A percentile compares a stretch with the other conserved stretches of the same genome.
These are phyloP conservation scores for Blepharisma stoltei DNA, from an alignment of 73 alveolate species.

Conservation along the genomic window DNA sequence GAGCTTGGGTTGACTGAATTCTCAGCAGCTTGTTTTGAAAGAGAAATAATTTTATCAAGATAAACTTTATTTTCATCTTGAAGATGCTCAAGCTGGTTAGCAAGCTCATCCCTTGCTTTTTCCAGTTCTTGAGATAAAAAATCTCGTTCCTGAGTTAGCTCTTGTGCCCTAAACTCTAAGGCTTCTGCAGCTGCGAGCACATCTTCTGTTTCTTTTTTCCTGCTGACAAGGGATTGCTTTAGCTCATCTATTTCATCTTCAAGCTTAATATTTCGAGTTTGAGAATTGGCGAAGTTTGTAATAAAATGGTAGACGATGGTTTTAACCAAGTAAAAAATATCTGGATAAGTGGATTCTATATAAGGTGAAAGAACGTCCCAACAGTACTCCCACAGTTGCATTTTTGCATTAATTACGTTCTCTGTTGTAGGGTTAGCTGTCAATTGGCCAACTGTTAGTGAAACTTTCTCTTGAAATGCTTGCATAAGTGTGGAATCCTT, in stretches of 20 bases:
- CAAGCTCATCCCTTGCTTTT: constrained; percentile 42
- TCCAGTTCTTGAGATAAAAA: constrained; percentile 30
- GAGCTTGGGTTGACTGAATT: constrained; percentile 25
- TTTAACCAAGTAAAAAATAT: constrained; percentile 39
- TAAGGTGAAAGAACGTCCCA: not conserved
- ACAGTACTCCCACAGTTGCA: constrained; percentile 45
- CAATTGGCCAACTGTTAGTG: constrained; percentile 43
- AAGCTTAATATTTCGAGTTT: constrained; percentile 26
- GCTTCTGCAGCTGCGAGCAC: constrained; percentile 27
- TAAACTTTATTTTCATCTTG: constrained; percentile 52
- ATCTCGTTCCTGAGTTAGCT: constrained; percentile 29
- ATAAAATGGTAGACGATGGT: constrained; percentile 44
- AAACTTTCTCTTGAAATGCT: constrained; percentile 60
- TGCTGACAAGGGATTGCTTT: not conserved
- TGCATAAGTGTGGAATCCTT: constrained; percentile 59
- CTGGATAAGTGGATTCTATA: not conserved
- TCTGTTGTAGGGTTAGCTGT: constrained; percentile 26
- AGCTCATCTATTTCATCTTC: constrained; percentile 20
- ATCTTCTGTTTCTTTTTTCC: not conserved
- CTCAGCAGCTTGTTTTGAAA: constrained; percentile 38
- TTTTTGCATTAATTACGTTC: constrained; percentile 41
- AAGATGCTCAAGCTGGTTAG: constrained; percentile 28
- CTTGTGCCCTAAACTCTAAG: not conserved
- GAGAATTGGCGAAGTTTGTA: constrained; percentile 30
- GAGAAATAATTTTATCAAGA: constrained; percentile 35